Conservation (phyloP, 2,329 filamentous ascomycete genomes). For the Sporothrix schenckii region DNA sequence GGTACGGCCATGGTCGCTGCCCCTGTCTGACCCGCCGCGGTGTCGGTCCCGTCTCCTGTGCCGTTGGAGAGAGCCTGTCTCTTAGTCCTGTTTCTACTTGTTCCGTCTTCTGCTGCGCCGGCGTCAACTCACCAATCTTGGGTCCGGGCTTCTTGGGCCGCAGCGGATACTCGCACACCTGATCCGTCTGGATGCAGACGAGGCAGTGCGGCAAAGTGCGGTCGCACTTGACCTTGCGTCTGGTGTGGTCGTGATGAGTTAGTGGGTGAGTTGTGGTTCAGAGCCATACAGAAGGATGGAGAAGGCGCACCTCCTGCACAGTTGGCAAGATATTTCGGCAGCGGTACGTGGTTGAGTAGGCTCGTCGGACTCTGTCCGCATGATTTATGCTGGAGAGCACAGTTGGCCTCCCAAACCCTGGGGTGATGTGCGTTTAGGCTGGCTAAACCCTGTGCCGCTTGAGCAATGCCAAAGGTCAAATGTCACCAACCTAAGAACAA, state of each 20-base stretch:
- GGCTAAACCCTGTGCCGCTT: no score
- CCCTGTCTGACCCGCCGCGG: background rate
- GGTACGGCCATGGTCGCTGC: background rate
- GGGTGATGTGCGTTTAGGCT: no score
- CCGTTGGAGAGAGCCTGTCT: constrained; percentile 8
- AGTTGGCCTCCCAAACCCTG: no score
- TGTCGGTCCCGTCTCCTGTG: constrained; percentile 17
- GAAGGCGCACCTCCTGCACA: constrained; percentile 36
- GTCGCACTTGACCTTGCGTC: constrained; percentile 30
- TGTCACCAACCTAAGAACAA: no score
- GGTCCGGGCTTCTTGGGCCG: constrained; percentile 28
- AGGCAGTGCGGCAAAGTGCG: constrained; percentile 23
- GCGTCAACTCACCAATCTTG: constrained; percentile 14
- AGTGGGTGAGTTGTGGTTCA: background rate
- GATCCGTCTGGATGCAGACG: constrained; percentile 24
- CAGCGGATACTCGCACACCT: constrained; percentile 27
- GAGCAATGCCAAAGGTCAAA: no score
- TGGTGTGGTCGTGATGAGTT: background rate
- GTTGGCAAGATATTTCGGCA: constrained; percentile 31
- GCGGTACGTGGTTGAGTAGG: background rate
- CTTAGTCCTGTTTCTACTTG: background rate
- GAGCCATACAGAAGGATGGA: no score
- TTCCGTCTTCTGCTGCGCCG: background rate
- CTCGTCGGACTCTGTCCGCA: constrained; percentile 3
- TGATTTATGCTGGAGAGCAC: background rate